These are phyloP conservation scores for Metschnikowia kofuensis DNA, from an alignment of 805 yeast genomes.

Conservation along the genomic window DNA sequence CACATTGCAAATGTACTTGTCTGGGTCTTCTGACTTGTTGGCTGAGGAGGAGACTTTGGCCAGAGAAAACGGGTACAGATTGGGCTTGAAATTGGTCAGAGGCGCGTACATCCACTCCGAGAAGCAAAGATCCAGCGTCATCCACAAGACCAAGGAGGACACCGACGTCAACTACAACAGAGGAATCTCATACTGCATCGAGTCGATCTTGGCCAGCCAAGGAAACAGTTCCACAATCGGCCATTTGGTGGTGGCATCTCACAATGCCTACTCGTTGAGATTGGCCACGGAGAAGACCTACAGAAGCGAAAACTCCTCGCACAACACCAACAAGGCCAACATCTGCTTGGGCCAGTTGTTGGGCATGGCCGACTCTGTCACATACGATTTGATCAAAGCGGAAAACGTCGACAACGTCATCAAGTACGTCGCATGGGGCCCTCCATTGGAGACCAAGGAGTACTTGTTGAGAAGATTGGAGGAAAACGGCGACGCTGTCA, in stretches of 20 bases:
- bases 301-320: slow-evolving; percentile 14
- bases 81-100: slow-evolving; percentile 87
- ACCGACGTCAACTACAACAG: slow-evolving; percentile 78
- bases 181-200: slow-evolving; percentile 62
- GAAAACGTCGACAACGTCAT: slow-evolving; percentile 71
- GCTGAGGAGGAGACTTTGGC: slow-evolving; percentile 66
- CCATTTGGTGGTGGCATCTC: slow-evolving; percentile 88
- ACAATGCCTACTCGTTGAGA: slow-evolving; percentile 75
- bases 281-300: slow-evolving; percentile 60
- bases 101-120: slow-evolving; percentile 96
- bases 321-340: slow-evolving; percentile 42
- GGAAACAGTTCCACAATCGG: slow-evolving; percentile 53
- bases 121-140: slow-evolving; percentile 60
- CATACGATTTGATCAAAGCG: slow-evolving; percentile 65
- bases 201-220: slow-evolving; percentile 48
- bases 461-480: slow-evolving; percentile 85
- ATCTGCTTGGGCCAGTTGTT: slow-evolving; percentile 85
- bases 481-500: slow-evolving; percentile 94
- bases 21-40: slow-evolving; percentile 63
- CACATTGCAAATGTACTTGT: slow-evolving; percentile 88
- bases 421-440: slow-evolving; percentile 98
- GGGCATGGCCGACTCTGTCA: slow-evolving; percentile 93
- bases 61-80: slow-evolving; percentile 53
- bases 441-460: slow-evolving; percentile 89
- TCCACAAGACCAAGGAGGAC: slow-evolving; percentile 70